Evolutionary conservation across 116 monocot genomes (phyloP).

Genomic region (Trichopus zeylanicus): DNA sequence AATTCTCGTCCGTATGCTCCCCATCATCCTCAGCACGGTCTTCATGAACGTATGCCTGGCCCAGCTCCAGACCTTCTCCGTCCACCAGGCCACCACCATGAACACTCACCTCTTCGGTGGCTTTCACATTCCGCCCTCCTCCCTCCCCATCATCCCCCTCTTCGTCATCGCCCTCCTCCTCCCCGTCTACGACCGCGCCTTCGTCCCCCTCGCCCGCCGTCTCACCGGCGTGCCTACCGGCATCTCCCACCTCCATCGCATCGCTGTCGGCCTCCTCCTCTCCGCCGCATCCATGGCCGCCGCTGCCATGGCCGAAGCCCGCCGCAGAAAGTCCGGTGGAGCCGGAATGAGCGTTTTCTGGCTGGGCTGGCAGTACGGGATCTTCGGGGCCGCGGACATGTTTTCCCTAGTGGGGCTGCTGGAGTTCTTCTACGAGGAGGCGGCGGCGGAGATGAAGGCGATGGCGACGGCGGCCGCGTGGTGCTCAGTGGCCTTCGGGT

Average conservation of each 20-base stretch:
- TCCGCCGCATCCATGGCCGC: constrained; percentile 17
- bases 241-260: constrained; percentile 20
- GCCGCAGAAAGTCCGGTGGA: constrained; percentile 10
- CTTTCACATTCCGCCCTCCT: constrained; percentile 17
- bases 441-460: constrained; percentile 15
- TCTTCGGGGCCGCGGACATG: constrained; percentile 18
- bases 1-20: constrained; percentile 15
- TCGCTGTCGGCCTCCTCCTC: constrained; percentile 27
- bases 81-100: constrained; percentile 20
- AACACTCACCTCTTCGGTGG: constrained; percentile 4
- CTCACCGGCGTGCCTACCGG: constrained; percentile 22
- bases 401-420: constrained; percentile 17
- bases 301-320: constrained; percentile 7
- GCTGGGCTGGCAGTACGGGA: constrained; percentile 15
- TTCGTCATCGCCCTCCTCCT: constrained; percentile 18
- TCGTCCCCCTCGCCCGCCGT: constrained; percentile 14
- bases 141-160: constrained; percentile 18
- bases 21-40: constrained; percentile 21
- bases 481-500: constrained; percentile 16
- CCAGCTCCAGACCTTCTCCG: constrained; percentile 27
- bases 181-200: constrained; percentile 17
- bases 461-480: constrained; percentile 10
- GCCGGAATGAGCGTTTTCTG: constrained; percentile 16
- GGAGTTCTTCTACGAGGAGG: constrained; percentile 30
- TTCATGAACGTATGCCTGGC: constrained; percentile 21